These are phyloP conservation scores for Sporothrix globosa DNA, from an alignment of 2,329 filamentous ascomycete genomes.

Conservation along the genomic window DNA sequence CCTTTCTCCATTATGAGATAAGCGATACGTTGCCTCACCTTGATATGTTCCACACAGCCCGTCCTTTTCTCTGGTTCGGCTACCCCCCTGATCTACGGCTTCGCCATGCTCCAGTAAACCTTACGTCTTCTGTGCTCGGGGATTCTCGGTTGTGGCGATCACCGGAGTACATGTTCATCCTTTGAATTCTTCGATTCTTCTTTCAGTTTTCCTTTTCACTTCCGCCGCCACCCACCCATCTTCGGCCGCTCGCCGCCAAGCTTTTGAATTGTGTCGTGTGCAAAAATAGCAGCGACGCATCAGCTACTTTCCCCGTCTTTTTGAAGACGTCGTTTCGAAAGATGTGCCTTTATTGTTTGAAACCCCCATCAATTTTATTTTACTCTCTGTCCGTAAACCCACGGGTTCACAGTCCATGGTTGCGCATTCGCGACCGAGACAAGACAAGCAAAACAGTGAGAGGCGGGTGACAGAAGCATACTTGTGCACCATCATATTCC, in stretches of 20 bases:
- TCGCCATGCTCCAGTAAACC: conserved; percentile 1
- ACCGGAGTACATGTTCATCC: conserved; percentile 7
- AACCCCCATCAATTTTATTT: background rate
- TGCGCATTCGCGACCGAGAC: background rate
- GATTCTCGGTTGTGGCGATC: conserved; percentile 7
- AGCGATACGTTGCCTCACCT: conserved; percentile 10
- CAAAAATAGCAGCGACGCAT: background rate
- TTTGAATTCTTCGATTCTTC: background rate
- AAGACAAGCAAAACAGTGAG: background rate
- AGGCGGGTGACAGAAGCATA: background rate
- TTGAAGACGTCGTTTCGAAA: background rate
- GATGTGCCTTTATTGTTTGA: background rate
- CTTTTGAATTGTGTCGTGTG: background rate
- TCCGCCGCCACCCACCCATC: background rate
- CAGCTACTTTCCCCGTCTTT: conserved; percentile 4
- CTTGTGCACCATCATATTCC: conserved; percentile 1
- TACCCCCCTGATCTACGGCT: background rate
- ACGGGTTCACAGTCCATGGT: background rate
- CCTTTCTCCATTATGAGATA: background rate
- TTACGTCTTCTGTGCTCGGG: background rate
- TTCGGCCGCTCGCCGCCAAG: background rate
- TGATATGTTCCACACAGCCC: no score
- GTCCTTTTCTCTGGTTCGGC: conserved; percentile 1
- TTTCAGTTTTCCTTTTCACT: background rate
- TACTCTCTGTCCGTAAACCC: background rate